Percentiles rank a stretch among this genome's conserved stretches.
These are phyloP conservation scores for Aspergillus hancockii DNA, from an alignment of 495 filamentous ascomycete species.

Conservation along the genomic window DNA sequence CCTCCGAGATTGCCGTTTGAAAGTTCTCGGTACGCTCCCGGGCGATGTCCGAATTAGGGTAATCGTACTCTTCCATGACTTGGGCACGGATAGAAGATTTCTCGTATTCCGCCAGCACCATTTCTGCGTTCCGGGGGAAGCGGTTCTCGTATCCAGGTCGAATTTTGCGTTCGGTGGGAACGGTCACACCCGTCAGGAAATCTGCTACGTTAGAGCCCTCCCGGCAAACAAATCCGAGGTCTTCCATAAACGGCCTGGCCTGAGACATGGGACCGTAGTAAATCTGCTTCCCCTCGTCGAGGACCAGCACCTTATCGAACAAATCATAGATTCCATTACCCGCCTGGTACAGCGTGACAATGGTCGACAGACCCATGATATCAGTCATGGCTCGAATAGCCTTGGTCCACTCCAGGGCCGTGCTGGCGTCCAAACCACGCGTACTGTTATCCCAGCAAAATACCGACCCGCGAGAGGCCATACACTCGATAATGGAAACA, in stretches of 20 bases:
- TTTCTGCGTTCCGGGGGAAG: slow-evolving; percentile 49
- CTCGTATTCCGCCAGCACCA: slow-evolving; percentile 40
- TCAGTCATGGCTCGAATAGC: slow-evolving; percentile 50
- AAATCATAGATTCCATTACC: slow-evolving; percentile 63
- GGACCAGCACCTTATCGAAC: slow-evolving; percentile 68
- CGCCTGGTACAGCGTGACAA: slow-evolving; percentile 61
- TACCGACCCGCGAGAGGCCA: slow-evolving; percentile 63
- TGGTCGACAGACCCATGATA: slow-evolving; percentile 44
- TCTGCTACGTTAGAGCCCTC: slow-evolving; percentile 70
- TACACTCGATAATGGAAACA: slow-evolving; percentile 66
- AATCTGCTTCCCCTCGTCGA: slow-evolving; percentile 64
- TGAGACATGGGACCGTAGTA: slow-evolving; percentile 59
- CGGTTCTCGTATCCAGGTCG: slow-evolving; percentile 51
- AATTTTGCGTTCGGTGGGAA: slow-evolving; percentile 64
- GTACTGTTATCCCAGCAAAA: slow-evolving; percentile 67
- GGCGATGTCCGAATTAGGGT: slow-evolving; percentile 47
- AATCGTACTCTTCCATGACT: slow-evolving; percentile 51
- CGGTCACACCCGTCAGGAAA: slow-evolving; percentile 71
- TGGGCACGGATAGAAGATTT: slow-evolving; percentile 34
- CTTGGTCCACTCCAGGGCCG: slow-evolving; percentile 57
- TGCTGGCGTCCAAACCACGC: slow-evolving; percentile 60
- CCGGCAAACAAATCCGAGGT: slow-evolving; percentile 67
- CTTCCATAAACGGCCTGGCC: slow-evolving; percentile 67
- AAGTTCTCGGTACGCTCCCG: slow-evolving; percentile 50
- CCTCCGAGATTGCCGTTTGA: slow-evolving; percentile 44